Percentiles rank a stretch among this genome's conserved stretches.
Conservation (phyloP, 2,329 filamentous ascomycete species). For the Parastagonospora nodorum region DNA sequence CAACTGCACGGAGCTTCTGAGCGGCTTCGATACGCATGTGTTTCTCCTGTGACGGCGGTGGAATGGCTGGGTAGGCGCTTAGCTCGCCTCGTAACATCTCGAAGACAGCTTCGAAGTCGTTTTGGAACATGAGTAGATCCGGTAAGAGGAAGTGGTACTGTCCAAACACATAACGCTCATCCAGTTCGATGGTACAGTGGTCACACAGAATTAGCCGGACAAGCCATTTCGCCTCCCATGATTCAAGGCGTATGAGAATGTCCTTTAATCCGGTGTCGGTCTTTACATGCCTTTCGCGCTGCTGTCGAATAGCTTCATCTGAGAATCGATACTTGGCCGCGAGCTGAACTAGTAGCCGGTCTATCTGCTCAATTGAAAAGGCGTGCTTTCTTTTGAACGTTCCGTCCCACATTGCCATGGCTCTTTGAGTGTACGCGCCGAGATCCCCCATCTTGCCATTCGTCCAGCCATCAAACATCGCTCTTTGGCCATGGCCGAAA, state of each 20-base stretch:
- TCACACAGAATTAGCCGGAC: conserved; percentile 80
- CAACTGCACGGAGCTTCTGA: conserved; percentile 41
- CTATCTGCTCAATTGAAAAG: conserved; percentile 73
- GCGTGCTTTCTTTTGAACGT: conserved; percentile 36
- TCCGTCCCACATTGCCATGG: conserved; percentile 64
- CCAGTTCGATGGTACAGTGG: conserved; percentile 69
- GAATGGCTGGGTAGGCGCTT: conserved; percentile 43
- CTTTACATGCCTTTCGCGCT: conserved; percentile 22
- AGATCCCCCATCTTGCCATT: conserved; percentile 68
- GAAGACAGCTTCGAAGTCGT: conserved; percentile 68
- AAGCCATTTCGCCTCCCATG: conserved; percentile 85
- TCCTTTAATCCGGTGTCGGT: conserved; percentile 33
- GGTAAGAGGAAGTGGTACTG: conserved; percentile 73
- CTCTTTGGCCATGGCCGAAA: conserved; percentile 65
- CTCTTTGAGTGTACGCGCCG: conserved; percentile 70
- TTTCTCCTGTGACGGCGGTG: conserved; percentile 38
- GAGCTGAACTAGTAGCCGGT: conserved; percentile 66
- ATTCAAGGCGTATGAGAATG: conserved; percentile 53
- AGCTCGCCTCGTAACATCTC: conserved; percentile 56
- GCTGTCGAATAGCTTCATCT: conserved; percentile 55
- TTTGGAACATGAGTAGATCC: conserved; percentile 70
- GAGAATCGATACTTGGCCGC: conserved; percentile 75
- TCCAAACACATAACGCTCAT: conserved; percentile 60
- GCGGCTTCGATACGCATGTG: conserved; percentile 47
- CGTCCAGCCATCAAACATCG: conserved; percentile 67